A percentile compares a stretch with the other conserved stretches of the same genome.
phyloP scores from a whole-genome alignment of 2,329 filamentous ascomycete species.

The Chrysoporthe cubensis region DNA sequence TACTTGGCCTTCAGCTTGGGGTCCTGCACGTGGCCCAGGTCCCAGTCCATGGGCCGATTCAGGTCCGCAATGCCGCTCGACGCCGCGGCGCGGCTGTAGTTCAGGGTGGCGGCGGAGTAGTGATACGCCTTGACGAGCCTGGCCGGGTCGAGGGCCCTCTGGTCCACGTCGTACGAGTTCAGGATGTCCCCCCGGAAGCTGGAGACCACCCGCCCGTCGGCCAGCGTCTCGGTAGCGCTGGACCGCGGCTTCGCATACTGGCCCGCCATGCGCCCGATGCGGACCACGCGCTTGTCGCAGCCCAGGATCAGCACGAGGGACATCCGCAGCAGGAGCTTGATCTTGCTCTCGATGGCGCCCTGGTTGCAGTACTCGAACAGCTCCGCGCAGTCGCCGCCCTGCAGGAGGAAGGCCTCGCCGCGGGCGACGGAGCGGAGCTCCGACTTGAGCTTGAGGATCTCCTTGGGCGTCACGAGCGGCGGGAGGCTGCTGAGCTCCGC shows the following conservation, averaged over 20 bases:
- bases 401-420: conserved; percentile 90
- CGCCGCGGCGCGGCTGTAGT: conserved; percentile 85
- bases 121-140: conserved; percentile 91
- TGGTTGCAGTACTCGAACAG: conserved; percentile 96
- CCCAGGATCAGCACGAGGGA: conserved; percentile 94
- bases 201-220: conserved; percentile 79
- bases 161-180: conserved; percentile 80
- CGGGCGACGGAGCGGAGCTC: conserved; percentile 83
- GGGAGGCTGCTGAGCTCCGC: conserved; percentile 70
- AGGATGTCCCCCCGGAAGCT: conserved; percentile 96
- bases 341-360: conserved; percentile 89
- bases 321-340: conserved; percentile 97
- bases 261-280: conserved; percentile 94
- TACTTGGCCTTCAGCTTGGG: conserved; percentile 85
- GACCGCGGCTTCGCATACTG: conserved; percentile 97
- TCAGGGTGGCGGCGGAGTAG: conserved; percentile 91
- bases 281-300: conserved; percentile 77
- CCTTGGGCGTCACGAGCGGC: conserved; percentile 77
- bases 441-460: conserved; percentile 79
- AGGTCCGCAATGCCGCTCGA: conserved; percentile 90
- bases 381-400: conserved; percentile 96
- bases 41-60: conserved; percentile 93
- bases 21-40: conserved; percentile 86
- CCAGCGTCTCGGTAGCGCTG: conserved; percentile 75
- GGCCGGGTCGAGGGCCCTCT: conserved; percentile 79